phyloP scores from a whole-genome alignment of 2,329 filamentous ascomycete genomes.

The Didymella lethalis region DNA sequence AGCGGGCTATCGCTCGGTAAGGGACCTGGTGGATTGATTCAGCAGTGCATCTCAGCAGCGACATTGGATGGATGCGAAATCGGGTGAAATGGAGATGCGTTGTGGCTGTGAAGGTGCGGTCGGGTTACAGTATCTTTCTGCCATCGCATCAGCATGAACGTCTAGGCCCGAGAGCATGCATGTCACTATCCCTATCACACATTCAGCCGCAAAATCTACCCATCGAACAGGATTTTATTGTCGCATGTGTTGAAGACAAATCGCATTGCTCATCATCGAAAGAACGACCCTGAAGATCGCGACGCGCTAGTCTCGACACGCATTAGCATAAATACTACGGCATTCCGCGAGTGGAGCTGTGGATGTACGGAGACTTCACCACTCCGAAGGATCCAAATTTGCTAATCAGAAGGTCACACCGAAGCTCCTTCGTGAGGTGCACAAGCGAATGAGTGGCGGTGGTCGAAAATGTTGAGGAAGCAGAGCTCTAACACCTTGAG shows the following conservation, averaged over 20 bases:
- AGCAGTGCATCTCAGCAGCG: background rate
- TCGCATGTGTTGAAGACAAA: background rate
- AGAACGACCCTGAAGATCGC: background rate
- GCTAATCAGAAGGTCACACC: background rate
- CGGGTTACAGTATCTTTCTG: background rate
- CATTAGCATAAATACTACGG: background rate
- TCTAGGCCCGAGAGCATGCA: background rate
- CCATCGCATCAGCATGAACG: background rate
- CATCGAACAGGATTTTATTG: background rate
- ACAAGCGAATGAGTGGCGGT: no score
- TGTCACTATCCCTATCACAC: background rate
- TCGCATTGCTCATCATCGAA: slow-evolving; percentile 1
- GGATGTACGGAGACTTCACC: background rate
- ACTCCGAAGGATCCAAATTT: background rate
- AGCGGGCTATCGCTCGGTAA: background rate
- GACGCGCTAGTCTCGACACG: background rate
- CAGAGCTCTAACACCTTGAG: no score
- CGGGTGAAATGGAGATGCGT: background rate
- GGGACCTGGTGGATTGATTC: slow-evolving; percentile 1
- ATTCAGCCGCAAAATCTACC: background rate
- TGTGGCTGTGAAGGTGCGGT: background rate
- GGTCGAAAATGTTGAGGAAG: no score
- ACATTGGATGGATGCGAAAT: background rate
- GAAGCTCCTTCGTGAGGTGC: background rate
- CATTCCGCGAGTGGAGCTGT: background rate